Base-by-base conservation (phyloP, 495 filamentous ascomycete species). In the Penicillium canariense region DNA sequence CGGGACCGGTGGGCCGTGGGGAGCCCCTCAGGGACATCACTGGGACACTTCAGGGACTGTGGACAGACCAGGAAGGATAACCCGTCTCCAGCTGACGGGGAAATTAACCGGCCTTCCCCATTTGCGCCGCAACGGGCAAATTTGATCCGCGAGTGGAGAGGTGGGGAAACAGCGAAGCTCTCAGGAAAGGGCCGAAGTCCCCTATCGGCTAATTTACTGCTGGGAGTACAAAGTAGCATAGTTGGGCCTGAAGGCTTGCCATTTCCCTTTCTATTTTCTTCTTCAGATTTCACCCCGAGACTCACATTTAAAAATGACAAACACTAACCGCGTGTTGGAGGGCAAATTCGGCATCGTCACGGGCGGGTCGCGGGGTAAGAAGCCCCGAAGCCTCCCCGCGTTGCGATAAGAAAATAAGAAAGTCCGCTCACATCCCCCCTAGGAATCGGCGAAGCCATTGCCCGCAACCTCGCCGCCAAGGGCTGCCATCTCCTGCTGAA, bases 381-480 rank as follows among this genome's bases (percentile, higher is more conserved):
- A 23, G 17, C 14, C 8, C 44, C 58, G 70, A 65, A 23, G 17
- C 14, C 8, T 42, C 58, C 47, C 31, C 22, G 48, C n/a, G 26
- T 36, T 50, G 35, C 28, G 32, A 60, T 38, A 31, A 47, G 15
- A 35, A 54, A 28, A 39, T 9, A 6, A 31, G 9, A 40, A 20
- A n/a, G n/a, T 40, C 35, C 31, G 31, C 55, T 63, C 57, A 65
- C 28, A 25, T 18, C 27, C 4, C 18, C 9, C 20, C 4, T 27
- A 95, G 91, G 91, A 58, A 96, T 96, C 65, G 91, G 91, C 45
- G 87, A 84, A 52, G 87, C 88, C n/a, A 90, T 92, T 60, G 86
- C 84, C 32, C 80, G 79, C 45, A 93, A 94, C 61, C 83, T 92
- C 14, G 88, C 88, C 20, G 75, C 78, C 34, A 90, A 91, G 71